These are phyloP conservation scores for Golubevia sp. DNA, from an alignment of 1,284 basidiomycete species.

Conservation along the genomic window DNA sequence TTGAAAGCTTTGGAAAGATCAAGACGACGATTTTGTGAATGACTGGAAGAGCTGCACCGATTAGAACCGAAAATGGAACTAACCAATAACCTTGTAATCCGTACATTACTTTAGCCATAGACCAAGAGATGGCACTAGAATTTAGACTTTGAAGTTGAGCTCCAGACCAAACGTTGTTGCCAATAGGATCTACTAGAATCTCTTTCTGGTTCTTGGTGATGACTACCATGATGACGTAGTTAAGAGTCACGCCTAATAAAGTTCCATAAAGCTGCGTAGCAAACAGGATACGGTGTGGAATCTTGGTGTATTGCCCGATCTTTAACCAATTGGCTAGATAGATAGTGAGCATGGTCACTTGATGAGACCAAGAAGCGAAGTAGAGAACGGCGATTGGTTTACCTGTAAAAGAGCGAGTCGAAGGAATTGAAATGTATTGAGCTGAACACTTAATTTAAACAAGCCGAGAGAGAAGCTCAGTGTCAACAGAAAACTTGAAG, in stretches of 20 bases:
- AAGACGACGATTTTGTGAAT: too few relatives aligned
- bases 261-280: constrained; percentile 22
- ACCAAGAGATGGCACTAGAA: constrained; percentile 30
- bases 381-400: constrained; percentile 39
- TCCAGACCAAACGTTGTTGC: constrained; percentile 29
- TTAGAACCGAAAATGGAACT: too few relatives aligned
- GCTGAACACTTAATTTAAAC: too few relatives aligned
- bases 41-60: too few relatives aligned
- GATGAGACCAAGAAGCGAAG: constrained; percentile 33
- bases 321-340: constrained; percentile 22
- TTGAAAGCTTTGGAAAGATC: constrained; percentile 1
- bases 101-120: constrained; percentile 25
- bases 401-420: constrained; percentile 1
- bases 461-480: too few relatives aligned
- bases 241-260: constrained; percentile 27
- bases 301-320: constrained; percentile 26
- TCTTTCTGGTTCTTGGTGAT: constrained; percentile 17
- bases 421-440: too few relatives aligned
- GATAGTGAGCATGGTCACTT: constrained; percentile 17
- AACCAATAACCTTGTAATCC: too few relatives aligned
- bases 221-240: constrained; percentile 24
- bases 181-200: constrained; percentile 25
- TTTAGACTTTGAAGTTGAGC: constrained; percentile 29
- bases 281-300: constrained; percentile 20
- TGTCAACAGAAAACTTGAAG: too few relatives aligned